Conservation (phyloP, 768 basidiomycete genomes). For the Suillus cothurnatus region DNA sequence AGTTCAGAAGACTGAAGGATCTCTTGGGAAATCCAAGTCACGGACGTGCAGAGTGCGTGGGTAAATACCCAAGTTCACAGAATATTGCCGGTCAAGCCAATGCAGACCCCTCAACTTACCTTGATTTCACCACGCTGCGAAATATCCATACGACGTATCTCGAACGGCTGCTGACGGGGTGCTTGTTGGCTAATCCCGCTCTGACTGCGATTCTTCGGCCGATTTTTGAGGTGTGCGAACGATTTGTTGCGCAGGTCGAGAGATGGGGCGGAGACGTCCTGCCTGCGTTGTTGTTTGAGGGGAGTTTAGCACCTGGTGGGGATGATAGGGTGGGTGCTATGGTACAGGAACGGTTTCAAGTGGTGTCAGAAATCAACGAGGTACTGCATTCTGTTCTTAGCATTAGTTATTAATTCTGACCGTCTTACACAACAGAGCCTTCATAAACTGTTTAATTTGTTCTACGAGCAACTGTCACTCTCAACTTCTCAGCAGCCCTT, state of each 20-base stretch:
- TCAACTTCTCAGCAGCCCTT: slow-evolving; percentile 79
- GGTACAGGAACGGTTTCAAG: slow-evolving; percentile 68
- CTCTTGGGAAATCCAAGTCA: slow-evolving; percentile 41
- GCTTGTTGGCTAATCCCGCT: slow-evolving; percentile 67
- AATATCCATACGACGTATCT: slow-evolving; percentile 82
- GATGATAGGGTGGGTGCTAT: slow-evolving; percentile 66
- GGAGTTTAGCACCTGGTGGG: slow-evolving; percentile 59
- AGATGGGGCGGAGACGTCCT: slow-evolving; percentile 92
- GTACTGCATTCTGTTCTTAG: slow-evolving; percentile 37
- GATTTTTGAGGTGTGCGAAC: slow-evolving; percentile 82
- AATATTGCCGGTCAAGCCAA: slow-evolving; percentile 12
- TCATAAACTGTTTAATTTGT: slow-evolving; percentile 64
- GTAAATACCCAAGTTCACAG: slow-evolving; percentile 10
- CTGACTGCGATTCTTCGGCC: slow-evolving; percentile 65
- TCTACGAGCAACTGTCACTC: slow-evolving; percentile 78
- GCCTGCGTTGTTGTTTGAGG: slow-evolving; percentile 81
- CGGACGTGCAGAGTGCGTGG: slow-evolving; percentile 23
- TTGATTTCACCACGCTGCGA: slow-evolving; percentile 88
- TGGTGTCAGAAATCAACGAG: slow-evolving; percentile 79
- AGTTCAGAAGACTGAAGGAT: slow-evolving; percentile 72
- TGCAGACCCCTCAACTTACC: slow-evolving; percentile 33
- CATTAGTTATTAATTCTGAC: background rate
- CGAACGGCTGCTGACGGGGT: slow-evolving; percentile 76
- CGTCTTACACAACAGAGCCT: slow-evolving; percentile 52
- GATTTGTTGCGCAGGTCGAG: slow-evolving; percentile 86